Evolutionary conservation across 305 asterid species (phyloP).

Genomic region (Ilex paraguariensis): DNA sequence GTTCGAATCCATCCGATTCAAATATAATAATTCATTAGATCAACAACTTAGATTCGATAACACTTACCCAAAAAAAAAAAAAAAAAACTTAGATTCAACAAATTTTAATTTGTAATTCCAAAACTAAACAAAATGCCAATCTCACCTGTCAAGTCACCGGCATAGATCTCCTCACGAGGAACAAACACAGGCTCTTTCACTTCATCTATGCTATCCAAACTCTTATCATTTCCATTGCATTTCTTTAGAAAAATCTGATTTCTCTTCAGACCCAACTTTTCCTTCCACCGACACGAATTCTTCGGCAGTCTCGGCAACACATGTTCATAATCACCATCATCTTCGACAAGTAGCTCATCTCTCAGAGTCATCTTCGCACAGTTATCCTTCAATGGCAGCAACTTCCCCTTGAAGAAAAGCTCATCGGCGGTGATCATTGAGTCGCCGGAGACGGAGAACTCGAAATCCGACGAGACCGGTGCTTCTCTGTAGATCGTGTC

Average conservation of each 20-base stretch:
- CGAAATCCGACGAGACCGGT: conserved; percentile 83
- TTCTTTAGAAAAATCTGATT: conserved; percentile 39
- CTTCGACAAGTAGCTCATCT: conserved; percentile 65
- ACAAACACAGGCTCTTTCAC: conserved; percentile 21
- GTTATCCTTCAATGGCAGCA: conserved; percentile 50
- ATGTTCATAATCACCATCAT: conserved; percentile 34
- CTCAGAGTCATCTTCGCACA: conserved; percentile 44
- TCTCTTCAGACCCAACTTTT: conserved; percentile 60
- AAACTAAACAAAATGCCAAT: neutral
- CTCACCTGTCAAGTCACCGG: conserved; percentile 23
- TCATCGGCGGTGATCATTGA: conserved; percentile 65
- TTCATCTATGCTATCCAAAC: conserved; percentile 58
- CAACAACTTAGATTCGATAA: too few relatives aligned
- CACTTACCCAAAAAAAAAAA: too few relatives aligned
- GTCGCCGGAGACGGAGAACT: conserved; percentile 45
- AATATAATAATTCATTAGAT: too few relatives aligned
- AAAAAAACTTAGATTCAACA: too few relatives aligned
- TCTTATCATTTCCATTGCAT: conserved; percentile 32
- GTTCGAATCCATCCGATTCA: too few relatives aligned
- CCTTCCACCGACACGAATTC: conserved; percentile 62
- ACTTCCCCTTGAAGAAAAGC: conserved; percentile 65
- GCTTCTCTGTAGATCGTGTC: conserved; percentile 74
- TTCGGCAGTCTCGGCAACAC: conserved; percentile 24
- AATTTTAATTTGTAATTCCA: too few relatives aligned
- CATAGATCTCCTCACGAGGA: neutral